Percentiles rank a stretch among this genome's conserved stretches.
Conservation (phyloP, 768 basidiomycete genomes). For the Rhodotorula paludigena region DNA sequence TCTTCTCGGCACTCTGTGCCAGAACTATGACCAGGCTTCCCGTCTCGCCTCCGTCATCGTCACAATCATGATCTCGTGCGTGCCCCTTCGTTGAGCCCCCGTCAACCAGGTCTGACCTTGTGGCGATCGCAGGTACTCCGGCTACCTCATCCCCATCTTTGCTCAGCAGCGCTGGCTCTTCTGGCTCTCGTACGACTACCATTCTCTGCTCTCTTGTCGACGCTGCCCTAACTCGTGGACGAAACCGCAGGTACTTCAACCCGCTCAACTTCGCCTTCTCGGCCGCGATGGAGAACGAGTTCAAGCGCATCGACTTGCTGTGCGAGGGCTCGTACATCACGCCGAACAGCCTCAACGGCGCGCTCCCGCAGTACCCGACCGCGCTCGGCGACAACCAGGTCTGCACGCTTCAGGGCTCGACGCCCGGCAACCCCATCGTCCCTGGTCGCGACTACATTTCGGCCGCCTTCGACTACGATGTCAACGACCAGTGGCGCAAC, state of each 20-base stretch:
- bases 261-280: conserved; percentile 63
- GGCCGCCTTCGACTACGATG: conserved; percentile 52
- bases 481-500: conserved; percentile 56
- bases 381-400: conserved; percentile 62
- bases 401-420: conserved; percentile 69
- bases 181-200: conserved; percentile 66
- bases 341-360: conserved; percentile 59
- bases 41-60: conserved; percentile 63
- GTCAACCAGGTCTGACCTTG: too few species aligned
- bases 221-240: not conserved
- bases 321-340: conserved; percentile 65
- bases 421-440: conserved; percentile 56
- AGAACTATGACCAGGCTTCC: conserved; percentile 60
- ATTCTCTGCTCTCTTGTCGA: conserved; percentile 48
- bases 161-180: conserved; percentile 76
- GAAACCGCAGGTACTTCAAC: not conserved
- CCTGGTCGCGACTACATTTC: conserved; percentile 60
- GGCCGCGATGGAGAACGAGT: conserved; percentile 77
- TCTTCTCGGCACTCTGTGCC: conserved; percentile 55
- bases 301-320: conserved; percentile 51
- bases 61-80: conserved; percentile 68
- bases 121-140: conserved; percentile 42
- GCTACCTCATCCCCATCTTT: conserved; percentile 56
- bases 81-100: too few species aligned
- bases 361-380: conserved; percentile 59